Percentiles rank a stretch among this genome's conserved stretches.
These are phyloP conservation scores for Misopates orontium DNA, from an alignment of 257 asterid genomes.

Conservation along the genomic window DNA sequence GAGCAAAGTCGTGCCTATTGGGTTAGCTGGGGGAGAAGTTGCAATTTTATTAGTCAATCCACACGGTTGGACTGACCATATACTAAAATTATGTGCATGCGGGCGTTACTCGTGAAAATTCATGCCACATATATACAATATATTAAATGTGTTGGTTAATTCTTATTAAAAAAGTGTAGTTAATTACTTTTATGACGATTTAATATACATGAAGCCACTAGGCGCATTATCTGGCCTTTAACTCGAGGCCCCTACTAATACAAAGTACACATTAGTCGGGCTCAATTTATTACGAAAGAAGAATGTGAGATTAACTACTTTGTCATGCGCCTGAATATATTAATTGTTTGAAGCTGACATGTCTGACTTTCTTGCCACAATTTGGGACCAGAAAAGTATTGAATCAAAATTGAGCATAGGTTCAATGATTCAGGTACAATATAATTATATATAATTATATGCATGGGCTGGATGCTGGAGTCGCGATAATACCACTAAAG, in stretches of 20 bases:
- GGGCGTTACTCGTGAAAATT: not conserved
- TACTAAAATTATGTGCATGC: not conserved
- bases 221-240: not conserved
- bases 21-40: not conserved
- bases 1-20: conserved; percentile 21
- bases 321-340: not conserved
- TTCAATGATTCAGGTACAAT: not conserved
- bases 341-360: conserved; percentile 7
- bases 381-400: not conserved
- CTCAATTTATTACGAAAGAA: not conserved
- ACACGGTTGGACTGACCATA: not conserved
- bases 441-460: too few relatives aligned
- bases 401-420: not conserved
- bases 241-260: not conserved
- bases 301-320: too few relatives aligned
- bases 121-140: not conserved
- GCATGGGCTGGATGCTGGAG: too few relatives aligned
- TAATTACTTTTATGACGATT: too few relatives aligned
- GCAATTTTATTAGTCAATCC: not conserved
- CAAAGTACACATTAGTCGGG: not conserved
- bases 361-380: conserved; percentile 1
- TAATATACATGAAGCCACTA: too few relatives aligned
- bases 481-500: too few relatives aligned
- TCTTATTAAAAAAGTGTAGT: too few relatives aligned
- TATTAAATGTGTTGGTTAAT: too few relatives aligned